Base-by-base conservation (phyloP, 2,329 filamentous ascomycete species). In the Neonectria sp. region DNA sequence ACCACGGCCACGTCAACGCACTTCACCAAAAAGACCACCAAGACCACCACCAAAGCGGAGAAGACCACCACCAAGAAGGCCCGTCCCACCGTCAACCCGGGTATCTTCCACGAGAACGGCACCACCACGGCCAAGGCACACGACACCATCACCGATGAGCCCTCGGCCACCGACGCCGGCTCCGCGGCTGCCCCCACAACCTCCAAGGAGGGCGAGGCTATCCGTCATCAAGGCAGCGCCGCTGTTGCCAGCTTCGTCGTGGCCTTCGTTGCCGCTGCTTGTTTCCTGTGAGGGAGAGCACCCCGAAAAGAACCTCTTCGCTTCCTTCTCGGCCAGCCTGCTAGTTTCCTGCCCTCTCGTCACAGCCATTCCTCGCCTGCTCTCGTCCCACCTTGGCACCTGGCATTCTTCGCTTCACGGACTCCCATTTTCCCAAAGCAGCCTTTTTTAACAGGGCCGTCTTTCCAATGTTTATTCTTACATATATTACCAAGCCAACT, bases 61-160 rank as follows among this genome's bases (percentile, higher is more conserved):
- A 48, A 53, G 4, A 55, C 60, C 21, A 73, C 63, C n/a, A 71
- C 71, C 48, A 68, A 69, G 24, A 68, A 69, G 24, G 24, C 68
- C 25, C 63, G 60, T 33, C 70, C 63, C 31, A 73, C 67, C 63
- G 69, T 73, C 57, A 73, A 69, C 64, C 84, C 83, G 15, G 86
- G 84, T 72, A 82, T 90, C 71, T 90, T 89, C 82, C 85, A 86
- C 63, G 86, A 89, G 79, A 86, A 87, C 63, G 76, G 75, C 68
- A 85, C 81, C 21, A 70, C 75, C 13, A 73, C 76, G 15, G 55
- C 73, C 15, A 31, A 53, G 31, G 71, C 67, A 9, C 31, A 40
- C 25, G 25, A 55, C 13, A 29, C 60, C 35, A 31, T 60, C 52
- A 57, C 63, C 11, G 65, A 63, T 35, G 67, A 68, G 25, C 69